Evolutionary conservation across 2,329 filamentous ascomycete species (phyloP).

Genomic region (Davidsoniella neocaledoniae): DNA sequence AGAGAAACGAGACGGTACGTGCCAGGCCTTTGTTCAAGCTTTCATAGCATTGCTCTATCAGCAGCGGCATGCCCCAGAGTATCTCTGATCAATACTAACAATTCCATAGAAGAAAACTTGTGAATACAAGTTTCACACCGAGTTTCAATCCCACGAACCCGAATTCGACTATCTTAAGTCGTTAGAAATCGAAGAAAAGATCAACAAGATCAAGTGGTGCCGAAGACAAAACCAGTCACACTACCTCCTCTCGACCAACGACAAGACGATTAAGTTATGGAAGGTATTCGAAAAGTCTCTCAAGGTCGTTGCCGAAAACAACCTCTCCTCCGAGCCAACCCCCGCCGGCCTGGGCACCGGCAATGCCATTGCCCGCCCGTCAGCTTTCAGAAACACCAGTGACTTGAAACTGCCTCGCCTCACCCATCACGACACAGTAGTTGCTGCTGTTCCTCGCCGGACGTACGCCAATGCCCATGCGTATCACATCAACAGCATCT

Average conservation of each 20-base stretch:
- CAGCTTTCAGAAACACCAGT: constrained; percentile 57
- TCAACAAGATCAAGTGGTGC: constrained; percentile 99
- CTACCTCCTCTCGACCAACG: constrained; percentile 94
- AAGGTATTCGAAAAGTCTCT: constrained; percentile 99
- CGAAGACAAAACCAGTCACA: constrained; percentile 94
- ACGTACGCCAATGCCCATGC: constrained; percentile 97
- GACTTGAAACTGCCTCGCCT: constrained; percentile 88
- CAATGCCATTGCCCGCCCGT: constrained; percentile 50
- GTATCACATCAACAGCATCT: constrained; percentile 99
- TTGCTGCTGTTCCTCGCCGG: constrained; percentile 85
- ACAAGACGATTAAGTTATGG: constrained; percentile 99
- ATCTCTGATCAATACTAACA: too few species aligned
- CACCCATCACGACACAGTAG: constrained; percentile 95
- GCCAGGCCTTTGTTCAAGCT: constrained; percentile 9
- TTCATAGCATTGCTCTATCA: too few species aligned
- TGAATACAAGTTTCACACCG: constrained; percentile 99
- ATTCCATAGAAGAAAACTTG: constrained; percentile 84
- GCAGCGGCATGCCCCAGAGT: background rate
- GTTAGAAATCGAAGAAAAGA: constrained; percentile 98
- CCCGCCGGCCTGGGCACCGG: constrained; percentile 59
- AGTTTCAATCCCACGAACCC: constrained; percentile 98
- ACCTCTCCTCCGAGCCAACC: constrained; percentile 85
- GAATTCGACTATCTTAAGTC: constrained; percentile 99
- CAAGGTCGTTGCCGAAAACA: constrained; percentile 98
- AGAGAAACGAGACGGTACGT: constrained; percentile 87